Conservation (phyloP, 2,329 filamentous ascomycete species). For the Verruconis gallopava region DNA sequence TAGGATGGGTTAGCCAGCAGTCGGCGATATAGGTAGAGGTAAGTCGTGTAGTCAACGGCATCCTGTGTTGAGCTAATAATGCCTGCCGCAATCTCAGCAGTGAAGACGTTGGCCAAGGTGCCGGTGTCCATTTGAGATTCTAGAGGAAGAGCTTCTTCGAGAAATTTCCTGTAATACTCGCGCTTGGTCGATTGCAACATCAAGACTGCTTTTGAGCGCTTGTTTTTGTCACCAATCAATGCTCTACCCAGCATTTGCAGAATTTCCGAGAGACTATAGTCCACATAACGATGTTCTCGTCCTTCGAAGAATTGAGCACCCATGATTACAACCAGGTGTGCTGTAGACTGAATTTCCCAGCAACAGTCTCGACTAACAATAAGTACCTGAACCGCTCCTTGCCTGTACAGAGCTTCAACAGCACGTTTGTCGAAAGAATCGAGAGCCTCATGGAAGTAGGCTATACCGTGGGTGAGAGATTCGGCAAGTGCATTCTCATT, state of each 20-base stretch:
- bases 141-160: constrained; percentile 89
- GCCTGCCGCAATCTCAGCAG: constrained; percentile 92
- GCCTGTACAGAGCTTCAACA: constrained; percentile 79
- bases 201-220: constrained; percentile 75
- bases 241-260: constrained; percentile 98
- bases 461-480: constrained; percentile 83
- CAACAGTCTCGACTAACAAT: constrained; percentile 77
- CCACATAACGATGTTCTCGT: constrained; percentile 89
- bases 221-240: constrained; percentile 59
- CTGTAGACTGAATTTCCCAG: constrained; percentile 83
- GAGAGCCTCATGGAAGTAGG: constrained; percentile 93
- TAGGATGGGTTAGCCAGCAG: constrained; percentile 92
- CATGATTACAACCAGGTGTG: constrained; percentile 91
- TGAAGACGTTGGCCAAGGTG: constrained; percentile 83
- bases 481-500: constrained; percentile 80
- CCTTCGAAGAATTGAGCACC: constrained; percentile 97
- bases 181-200: constrained; percentile 93
- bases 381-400: constrained; percentile 80
- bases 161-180: constrained; percentile 97
- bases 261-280: constrained; percentile 88
- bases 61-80: constrained; percentile 93
- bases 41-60: constrained; percentile 96
- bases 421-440: constrained; percentile 83
- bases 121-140: constrained; percentile 84
- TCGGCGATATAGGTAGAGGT: constrained; percentile 95